phyloP scores from a whole-genome alignment of 208 protist species.

The Acanthamoeba divionensis region DNA sequence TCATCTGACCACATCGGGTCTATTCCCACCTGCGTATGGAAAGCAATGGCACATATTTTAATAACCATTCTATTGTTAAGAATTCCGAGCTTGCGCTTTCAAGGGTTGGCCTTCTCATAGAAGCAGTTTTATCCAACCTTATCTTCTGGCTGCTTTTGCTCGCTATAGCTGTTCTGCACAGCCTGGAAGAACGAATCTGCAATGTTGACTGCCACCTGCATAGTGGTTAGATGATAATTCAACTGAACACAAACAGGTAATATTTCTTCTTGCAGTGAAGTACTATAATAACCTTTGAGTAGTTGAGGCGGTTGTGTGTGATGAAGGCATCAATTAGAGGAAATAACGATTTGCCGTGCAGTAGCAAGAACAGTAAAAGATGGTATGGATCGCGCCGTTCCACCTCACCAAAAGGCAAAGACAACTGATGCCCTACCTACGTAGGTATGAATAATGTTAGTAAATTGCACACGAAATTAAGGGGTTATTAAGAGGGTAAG shows the following conservation, averaged over 20 bases:
- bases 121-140: background rate
- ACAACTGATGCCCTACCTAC: too few relatives aligned
- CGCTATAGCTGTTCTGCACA: background rate
- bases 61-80: background rate
- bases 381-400: slow-evolving; percentile 39
- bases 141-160: background rate
- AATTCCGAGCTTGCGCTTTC: background rate
- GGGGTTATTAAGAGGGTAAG: too few relatives aligned
- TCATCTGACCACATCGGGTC: slow-evolving; percentile 14
- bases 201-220: slow-evolving; percentile 4
- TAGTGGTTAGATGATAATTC: background rate
- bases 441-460: too few relatives aligned
- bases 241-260: background rate
- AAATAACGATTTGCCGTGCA: slow-evolving; percentile 13
- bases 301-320: background rate
- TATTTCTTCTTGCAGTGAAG: background rate
- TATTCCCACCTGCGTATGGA: background rate
- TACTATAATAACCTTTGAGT: background rate
- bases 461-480: too few relatives aligned
- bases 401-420: background rate
- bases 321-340: slow-evolving; percentile 41
- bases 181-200: background rate
- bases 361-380: slow-evolving; percentile 12
- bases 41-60: background rate
- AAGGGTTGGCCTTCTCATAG: background rate